These are phyloP conservation scores for Knoxdaviesia capensis DNA, from an alignment of 2,329 filamentous ascomycete genomes.

Conservation along the genomic window DNA sequence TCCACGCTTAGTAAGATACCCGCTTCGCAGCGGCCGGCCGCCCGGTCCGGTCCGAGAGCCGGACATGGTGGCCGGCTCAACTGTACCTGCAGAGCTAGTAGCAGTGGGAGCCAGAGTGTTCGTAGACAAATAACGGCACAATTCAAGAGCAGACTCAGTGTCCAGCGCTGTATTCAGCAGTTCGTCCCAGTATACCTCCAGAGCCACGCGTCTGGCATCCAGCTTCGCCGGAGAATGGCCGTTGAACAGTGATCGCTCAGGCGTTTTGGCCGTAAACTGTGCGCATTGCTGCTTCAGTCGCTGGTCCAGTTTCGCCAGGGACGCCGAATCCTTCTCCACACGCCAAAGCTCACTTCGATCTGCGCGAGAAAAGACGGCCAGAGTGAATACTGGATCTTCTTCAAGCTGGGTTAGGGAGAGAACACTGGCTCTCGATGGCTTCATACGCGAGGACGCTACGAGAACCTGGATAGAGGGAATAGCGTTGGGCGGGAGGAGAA, in stretches of 20 bases:
- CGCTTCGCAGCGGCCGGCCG: slow-evolving; percentile 54
- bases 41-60: slow-evolving; percentile 30
- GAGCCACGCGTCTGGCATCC: slow-evolving; percentile 60
- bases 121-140: slow-evolving; percentile 73
- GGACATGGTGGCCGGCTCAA: slow-evolving; percentile 12
- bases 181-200: slow-evolving; percentile 73
- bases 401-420: slow-evolving; percentile 62
- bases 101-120: slow-evolving; percentile 38
- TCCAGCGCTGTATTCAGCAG: slow-evolving; percentile 70
- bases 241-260: slow-evolving; percentile 70
- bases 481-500: slow-evolving; percentile 74
- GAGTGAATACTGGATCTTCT: slow-evolving; percentile 83
- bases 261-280: slow-evolving; percentile 55
- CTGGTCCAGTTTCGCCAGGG: slow-evolving; percentile 64
- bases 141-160: slow-evolving; percentile 51
- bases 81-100: slow-evolving; percentile 26
- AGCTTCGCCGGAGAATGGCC: slow-evolving; percentile 89
- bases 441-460: slow-evolving; percentile 87
- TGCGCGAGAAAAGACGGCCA: slow-evolving; percentile 65
- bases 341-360: slow-evolving; percentile 72
- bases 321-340: slow-evolving; percentile 75
- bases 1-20: slow-evolving; percentile 87
- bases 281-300: slow-evolving; percentile 49
- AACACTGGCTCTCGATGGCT: slow-evolving; percentile 72
- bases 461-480: slow-evolving; percentile 68